Evolutionary conservation across 2,329 filamentous ascomycete species (phyloP), one percentile per base, ranked within the genome.

Genomic region (Septoria linicola): DNA sequence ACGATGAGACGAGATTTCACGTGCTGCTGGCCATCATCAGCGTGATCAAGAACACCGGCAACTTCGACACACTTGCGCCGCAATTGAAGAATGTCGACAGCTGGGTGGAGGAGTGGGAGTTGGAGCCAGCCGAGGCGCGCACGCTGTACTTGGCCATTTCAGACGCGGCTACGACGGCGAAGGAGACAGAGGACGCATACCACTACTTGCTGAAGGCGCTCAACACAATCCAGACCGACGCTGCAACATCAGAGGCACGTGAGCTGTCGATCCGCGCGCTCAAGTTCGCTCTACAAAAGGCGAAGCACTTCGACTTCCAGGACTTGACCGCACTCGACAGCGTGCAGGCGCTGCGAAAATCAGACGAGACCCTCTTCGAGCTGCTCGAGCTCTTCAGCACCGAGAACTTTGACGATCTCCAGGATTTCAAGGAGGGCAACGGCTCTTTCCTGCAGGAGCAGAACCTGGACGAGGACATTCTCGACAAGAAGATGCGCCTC

Each of bases 401-500:
- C 66, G 91, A 97, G 72, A 87, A 91, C 63, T 83, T 96, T 48
- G 91, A 97, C 69, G 89, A 96, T 73, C 96, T 93, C 77, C 88
- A 89, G 71, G 91, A 96, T 73, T 97, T 97, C 78, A 84, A 89
- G 70, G 87, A 95, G 65, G 89, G 95, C 75, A 89, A 96, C 73
- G 81, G 88, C 59, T 87, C 85, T 57, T 96, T 89, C 76, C 75
- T 97, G 55, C 85, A 91, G 71, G 80, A 86, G 66, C 81, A 89
- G 66, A 81, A 82, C 59, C 80, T 79, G 20, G 85, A 95, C 68
- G 79, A 81, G 65, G 81, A 81, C 46, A 83, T 82, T 57, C 81
- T 97, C 61, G 84, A 90, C 79, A 89, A 87, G 72, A 99, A 99
- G 80, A 96, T 97, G 81, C 89, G 93, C 63, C 83, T 99, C 39